Base-by-base conservation (phyloP, 805 yeast genomes). In the Suhomyces pyralidae region DNA sequence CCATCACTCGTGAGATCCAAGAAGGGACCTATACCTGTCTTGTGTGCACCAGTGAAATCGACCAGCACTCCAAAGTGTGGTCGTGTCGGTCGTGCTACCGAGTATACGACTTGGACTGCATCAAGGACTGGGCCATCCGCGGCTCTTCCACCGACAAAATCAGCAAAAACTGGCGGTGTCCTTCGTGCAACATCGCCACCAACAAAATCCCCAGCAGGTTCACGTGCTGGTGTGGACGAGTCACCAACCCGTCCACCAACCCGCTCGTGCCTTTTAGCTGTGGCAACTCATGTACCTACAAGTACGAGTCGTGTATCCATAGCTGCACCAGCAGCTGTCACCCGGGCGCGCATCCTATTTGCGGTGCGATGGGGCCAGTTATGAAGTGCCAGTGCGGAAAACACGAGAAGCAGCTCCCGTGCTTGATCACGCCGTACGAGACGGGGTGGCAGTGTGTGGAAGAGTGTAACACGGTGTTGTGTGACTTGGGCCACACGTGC, bases 151-250 rank as follows among this genome's bases (percentile, higher is more conserved):
- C 88, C 1, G 82, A 82, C 32, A 61, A 65, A 46, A 70, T 68
- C 1, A 77, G 78, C 44, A 80, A 79, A 47, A 73, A 77, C 40
- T 91, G 97, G 97, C 78, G 91, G 61, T 91, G 97, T 67, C 97
- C 97, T 0, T 80, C 88, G 3, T 88, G 96, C 66, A 90, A 83
- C 68, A 73, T 68, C 46, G 81, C 71, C 30, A 70, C 73, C 48
- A 73, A 69, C 49, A 67, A 70, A 61, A 75, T 80, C 45, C 91
- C 89, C 36, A 78, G 68, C 57, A 78, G 67, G 40, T 85, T 81
- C 66, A 81, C 81, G 0, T 91, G 97, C 64, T 91, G 97, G 97
- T 91, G 97, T 75, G 93, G 92, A 1, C 86, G 88, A 61, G 80
- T 79, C 2, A 71, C 81, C 17, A 82, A 88, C 57, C 97, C 97